Evolutionary conservation across 2,329 filamentous ascomycete genomes (phyloP).

Genomic region (Cordyceps tenuipes): DNA sequence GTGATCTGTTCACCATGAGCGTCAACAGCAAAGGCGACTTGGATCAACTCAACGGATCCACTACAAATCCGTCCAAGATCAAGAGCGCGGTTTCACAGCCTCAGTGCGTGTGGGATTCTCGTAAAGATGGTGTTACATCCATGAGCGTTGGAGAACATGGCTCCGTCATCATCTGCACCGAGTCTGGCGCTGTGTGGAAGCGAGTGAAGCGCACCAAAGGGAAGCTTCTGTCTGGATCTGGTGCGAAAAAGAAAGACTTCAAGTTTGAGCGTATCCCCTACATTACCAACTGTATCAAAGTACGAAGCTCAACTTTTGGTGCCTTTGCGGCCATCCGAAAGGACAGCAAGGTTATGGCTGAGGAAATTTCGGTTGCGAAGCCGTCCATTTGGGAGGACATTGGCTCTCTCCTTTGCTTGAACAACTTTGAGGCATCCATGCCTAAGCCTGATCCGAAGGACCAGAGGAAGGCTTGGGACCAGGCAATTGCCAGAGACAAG

Average conservation of each 20-base stretch:
- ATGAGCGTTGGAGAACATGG: constrained; percentile 87
- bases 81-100: constrained; percentile 71
- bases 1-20: constrained; percentile 80
- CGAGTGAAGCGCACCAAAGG: constrained; percentile 75
- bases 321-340: constrained; percentile 82
- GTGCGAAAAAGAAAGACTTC: constrained; percentile 72
- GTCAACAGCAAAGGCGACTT: constrained; percentile 61
- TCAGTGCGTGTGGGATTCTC: constrained; percentile 79
- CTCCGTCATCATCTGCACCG: constrained; percentile 87
- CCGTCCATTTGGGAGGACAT: constrained; percentile 68
- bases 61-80: constrained; percentile 88
- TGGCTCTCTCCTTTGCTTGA: constrained; percentile 59
- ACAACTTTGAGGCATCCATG: constrained; percentile 44
- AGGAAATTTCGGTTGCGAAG: constrained; percentile 57
- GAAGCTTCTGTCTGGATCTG: constrained; percentile 54
- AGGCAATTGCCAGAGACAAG: constrained; percentile 32
- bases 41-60: constrained; percentile 57
- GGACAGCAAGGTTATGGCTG: constrained; percentile 72
- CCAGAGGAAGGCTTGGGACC: constrained; percentile 33
- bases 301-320: constrained; percentile 81
- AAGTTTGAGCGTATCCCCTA: constrained; percentile 90
- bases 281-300: constrained; percentile 73
- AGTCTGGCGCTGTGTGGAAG: constrained; percentile 88
- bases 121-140: constrained; percentile 78
- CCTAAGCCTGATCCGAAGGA: constrained; percentile 22